phyloP scores from a whole-genome alignment of 23 red algal genomes.

The Agarophyton chilense region DNA sequence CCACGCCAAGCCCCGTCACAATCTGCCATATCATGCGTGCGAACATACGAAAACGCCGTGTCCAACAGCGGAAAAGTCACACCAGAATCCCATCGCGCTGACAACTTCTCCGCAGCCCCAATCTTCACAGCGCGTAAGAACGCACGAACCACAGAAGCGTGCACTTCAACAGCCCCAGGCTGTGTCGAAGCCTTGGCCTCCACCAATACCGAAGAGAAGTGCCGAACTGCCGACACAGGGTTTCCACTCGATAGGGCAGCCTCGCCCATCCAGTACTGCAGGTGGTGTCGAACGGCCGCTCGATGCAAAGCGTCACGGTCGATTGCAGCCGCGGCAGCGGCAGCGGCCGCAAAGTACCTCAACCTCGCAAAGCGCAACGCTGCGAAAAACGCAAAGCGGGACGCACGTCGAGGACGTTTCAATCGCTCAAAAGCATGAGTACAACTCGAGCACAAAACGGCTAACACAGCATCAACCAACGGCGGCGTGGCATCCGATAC shows the following conservation, averaged over 20 bases:
- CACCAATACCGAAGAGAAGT: conserved; percentile 37
- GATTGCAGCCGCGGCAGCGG: conserved; percentile 19
- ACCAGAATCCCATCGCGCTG: conserved; percentile 48
- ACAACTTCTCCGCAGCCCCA: conserved; percentile 8
- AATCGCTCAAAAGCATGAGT: conserved; percentile 6
- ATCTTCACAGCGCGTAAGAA: conserved; percentile 42
- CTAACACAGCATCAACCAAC: conserved; percentile 51
- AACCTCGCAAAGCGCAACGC: conserved; percentile 25
- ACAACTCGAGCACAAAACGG: conserved; percentile 9
- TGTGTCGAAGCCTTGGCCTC: conserved; percentile 17
- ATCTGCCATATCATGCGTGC: conserved; percentile 43
- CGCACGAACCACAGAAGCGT: conserved; percentile 38
- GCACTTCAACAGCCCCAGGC: conserved; percentile 22
- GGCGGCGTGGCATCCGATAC: background rate
- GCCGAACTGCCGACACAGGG: conserved; percentile 14
- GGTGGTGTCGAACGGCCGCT: conserved; percentile 18
- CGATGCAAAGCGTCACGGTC: conserved; percentile 44
- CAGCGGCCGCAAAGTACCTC: conserved; percentile 29
- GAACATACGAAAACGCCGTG: conserved; percentile 1
- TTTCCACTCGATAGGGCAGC: conserved; percentile 10
- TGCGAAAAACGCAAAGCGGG: conserved; percentile 50
- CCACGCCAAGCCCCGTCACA: conserved; percentile 29
- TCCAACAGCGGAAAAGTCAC: conserved; percentile 49
- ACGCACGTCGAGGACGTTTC: conserved; percentile 30
- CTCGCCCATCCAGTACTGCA: conserved; percentile 41